These are phyloP conservation scores for Sporopachydermia lactativora DNA, from an alignment of 805 yeast genomes.

Conservation along the genomic window DNA sequence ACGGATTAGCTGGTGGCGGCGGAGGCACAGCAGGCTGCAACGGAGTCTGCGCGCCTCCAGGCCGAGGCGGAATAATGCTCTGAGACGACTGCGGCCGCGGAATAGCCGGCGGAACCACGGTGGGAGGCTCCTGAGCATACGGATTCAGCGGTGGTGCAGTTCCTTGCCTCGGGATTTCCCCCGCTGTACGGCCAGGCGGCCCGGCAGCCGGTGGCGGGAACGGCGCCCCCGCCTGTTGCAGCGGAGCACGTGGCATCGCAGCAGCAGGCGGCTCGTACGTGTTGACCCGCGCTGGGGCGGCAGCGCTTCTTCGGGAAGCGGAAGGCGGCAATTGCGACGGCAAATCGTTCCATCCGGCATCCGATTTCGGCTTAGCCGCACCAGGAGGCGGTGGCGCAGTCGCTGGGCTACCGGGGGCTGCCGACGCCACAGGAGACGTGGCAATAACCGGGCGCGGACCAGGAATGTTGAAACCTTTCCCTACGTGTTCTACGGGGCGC, in stretches of 20 bases:
- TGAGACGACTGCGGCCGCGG: background rate
- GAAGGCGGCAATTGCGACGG: slow-evolving; percentile 16
- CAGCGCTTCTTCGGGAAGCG: slow-evolving; percentile 8
- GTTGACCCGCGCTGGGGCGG: slow-evolving; percentile 10
- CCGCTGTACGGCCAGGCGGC: slow-evolving; percentile 6
- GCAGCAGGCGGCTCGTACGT: slow-evolving; percentile 16
- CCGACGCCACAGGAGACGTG: background rate
- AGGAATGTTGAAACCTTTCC: slow-evolving; percentile 4
- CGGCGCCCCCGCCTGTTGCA: slow-evolving; percentile 20
- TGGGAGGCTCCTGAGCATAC: slow-evolving; percentile 8
- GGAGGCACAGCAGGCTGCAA: slow-evolving; percentile 10
- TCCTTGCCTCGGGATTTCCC: slow-evolving; percentile 10
- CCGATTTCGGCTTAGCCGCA: slow-evolving; percentile 7
- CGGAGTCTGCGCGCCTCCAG: slow-evolving; percentile 5
- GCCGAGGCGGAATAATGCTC: slow-evolving; percentile 8
- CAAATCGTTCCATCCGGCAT: slow-evolving; percentile 18
- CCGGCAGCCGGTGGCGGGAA: slow-evolving; percentile 16
- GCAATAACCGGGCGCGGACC: slow-evolving; percentile 3
- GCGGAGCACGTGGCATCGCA: slow-evolving; percentile 10
- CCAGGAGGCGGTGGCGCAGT: slow-evolving; percentile 12
- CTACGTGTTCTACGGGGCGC: slow-evolving; percentile 3
- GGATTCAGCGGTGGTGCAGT: slow-evolving; percentile 12
- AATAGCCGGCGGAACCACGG: slow-evolving; percentile 2
- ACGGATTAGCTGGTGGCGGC: slow-evolving; percentile 12
- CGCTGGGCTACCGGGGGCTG: slow-evolving; percentile 9